Evolutionary conservation across 1,284 basidiomycete genomes (phyloP).

Genomic region (Moniliophthora roreri): DNA sequence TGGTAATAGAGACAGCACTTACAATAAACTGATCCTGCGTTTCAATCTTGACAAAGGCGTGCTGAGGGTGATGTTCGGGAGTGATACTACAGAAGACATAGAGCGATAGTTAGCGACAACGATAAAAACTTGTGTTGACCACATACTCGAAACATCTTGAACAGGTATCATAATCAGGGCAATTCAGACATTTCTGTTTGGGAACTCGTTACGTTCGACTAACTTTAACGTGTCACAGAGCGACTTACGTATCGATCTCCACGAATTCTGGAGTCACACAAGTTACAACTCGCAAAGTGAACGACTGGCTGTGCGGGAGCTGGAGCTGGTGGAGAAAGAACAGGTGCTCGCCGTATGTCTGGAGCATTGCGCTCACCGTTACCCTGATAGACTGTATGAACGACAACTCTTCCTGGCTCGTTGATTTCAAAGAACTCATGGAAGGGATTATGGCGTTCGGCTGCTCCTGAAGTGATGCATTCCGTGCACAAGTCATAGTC

Average conservation of each 20-base stretch:
- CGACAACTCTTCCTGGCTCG: conserved; percentile 60
- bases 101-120: background rate
- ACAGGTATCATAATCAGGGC: conserved; percentile 81
- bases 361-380: conserved; percentile 28
- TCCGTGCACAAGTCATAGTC: conserved; percentile 72
- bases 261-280: conserved; percentile 70
- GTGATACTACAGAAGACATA: conserved; percentile 49
- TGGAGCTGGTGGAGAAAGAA: conserved; percentile 15
- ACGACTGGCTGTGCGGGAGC: conserved; percentile 27
- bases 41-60: conserved; percentile 72
- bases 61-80: conserved; percentile 71
- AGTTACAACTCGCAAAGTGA: conserved; percentile 69
- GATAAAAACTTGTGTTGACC: background rate
- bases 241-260: conserved; percentile 68
- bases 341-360: conserved; percentile 8
- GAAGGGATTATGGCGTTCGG: conserved; percentile 51
- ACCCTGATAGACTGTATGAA: conserved; percentile 56
- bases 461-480: conserved; percentile 47
- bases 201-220: background rate
- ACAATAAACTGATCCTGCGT: conserved; percentile 60
- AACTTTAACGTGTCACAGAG: conserved; percentile 11
- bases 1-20: conserved; percentile 21
- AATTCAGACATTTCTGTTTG: conserved; percentile 65
- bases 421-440: conserved; percentile 72
- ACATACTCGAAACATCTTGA: conserved; percentile 62